Evolutionary conservation across 2,329 filamentous ascomycete genomes (phyloP).

Genomic region (Zasmidium angulare): DNA sequence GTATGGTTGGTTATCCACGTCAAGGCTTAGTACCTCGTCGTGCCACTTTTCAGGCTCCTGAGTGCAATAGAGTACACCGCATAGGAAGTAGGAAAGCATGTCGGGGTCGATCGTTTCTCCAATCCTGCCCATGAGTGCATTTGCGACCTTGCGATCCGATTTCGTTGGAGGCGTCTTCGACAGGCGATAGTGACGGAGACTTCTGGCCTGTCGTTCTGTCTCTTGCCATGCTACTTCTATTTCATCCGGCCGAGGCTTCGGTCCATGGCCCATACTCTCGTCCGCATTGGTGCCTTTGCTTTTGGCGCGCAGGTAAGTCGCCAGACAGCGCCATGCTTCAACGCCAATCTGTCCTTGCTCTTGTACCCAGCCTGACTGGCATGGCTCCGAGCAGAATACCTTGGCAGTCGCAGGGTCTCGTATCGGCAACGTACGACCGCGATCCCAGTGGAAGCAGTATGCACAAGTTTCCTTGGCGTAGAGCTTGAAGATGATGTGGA

Average conservation of each 20-base stretch:
- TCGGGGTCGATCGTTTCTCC: constrained; percentile 32
- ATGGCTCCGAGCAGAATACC: constrained; percentile 43
- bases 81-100: constrained; percentile 44
- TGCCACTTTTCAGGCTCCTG: constrained; percentile 34
- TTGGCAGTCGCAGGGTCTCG: constrained; percentile 41
- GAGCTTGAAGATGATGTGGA: constrained; percentile 44
- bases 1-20: constrained; percentile 44
- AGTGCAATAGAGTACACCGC: constrained; percentile 38
- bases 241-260: constrained; percentile 17
- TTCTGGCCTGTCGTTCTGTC: constrained; percentile 17
- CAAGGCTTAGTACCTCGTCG: constrained; percentile 38
- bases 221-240: constrained; percentile 25
- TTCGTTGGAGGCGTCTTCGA: constrained; percentile 4
- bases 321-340: constrained; percentile 30
- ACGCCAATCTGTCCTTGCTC: constrained; percentile 30
- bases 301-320: constrained; percentile 24
- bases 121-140: constrained; percentile 13
- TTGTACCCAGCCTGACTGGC: constrained; percentile 37
- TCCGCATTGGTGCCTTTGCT: constrained; percentile 16
- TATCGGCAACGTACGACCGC: constrained; percentile 42
- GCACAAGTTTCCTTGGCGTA: constrained; percentile 52
- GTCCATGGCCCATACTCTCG: constrained; percentile 9
- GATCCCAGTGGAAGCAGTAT: constrained; percentile 48
- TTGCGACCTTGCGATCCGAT: constrained; percentile 13
- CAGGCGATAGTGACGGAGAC: constrained; percentile 8